Percentiles rank a stretch among this genome's conserved stretches.
These are phyloP conservation scores for Arthrobotrys iridis DNA, from an alignment of 2,329 filamentous ascomycete genomes.

Conservation along the genomic window DNA sequence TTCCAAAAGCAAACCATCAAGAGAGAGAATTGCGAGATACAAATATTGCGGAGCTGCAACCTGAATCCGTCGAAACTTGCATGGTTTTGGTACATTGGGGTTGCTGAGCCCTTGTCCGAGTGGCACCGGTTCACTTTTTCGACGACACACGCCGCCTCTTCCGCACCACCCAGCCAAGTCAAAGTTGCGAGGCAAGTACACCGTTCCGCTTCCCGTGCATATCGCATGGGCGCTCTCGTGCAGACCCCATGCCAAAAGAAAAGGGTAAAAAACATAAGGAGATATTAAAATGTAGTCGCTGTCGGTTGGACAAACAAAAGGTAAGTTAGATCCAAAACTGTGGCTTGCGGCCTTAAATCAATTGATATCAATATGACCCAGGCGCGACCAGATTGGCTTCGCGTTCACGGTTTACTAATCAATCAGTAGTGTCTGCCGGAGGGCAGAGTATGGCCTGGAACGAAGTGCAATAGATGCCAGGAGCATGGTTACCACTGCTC, in stretches of 20 bases:
- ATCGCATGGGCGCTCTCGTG: conserved; percentile 41
- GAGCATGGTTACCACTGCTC: conserved; percentile 54
- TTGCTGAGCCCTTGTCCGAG: conserved; percentile 50
- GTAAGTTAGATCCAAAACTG: conserved; percentile 30
- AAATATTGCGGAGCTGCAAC: conserved; percentile 49
- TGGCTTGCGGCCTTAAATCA: conserved; percentile 16
- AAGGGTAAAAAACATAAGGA: conserved; percentile 55
- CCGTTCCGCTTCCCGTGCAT: conserved; percentile 47
- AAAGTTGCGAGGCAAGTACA: conserved; percentile 40
- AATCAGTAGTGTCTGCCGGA: conserved; percentile 50
- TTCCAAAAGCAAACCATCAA: conserved; percentile 37
- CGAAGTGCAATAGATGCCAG: conserved; percentile 53
- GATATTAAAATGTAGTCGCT: conserved; percentile 54
- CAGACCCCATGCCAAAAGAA: conserved; percentile 54
- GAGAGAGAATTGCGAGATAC: conserved; percentile 47
- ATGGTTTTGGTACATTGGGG: conserved; percentile 53
- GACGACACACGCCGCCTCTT: conserved; percentile 24
- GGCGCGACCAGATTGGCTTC: conserved; percentile 12
- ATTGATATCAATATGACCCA: too few species aligned
- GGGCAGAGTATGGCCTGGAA: conserved; percentile 52
- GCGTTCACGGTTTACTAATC: conserved; percentile 33
- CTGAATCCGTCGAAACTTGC: conserved; percentile 40
- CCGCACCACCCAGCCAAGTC: conserved; percentile 21
- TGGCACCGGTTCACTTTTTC: conserved; percentile 52
- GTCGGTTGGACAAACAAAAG: conserved; percentile 54